Evolutionary conservation across 2,329 filamentous ascomycete genomes (phyloP), one percentile per base, ranked within the genome.

Genomic region (Aspergillus sojae): DNA sequence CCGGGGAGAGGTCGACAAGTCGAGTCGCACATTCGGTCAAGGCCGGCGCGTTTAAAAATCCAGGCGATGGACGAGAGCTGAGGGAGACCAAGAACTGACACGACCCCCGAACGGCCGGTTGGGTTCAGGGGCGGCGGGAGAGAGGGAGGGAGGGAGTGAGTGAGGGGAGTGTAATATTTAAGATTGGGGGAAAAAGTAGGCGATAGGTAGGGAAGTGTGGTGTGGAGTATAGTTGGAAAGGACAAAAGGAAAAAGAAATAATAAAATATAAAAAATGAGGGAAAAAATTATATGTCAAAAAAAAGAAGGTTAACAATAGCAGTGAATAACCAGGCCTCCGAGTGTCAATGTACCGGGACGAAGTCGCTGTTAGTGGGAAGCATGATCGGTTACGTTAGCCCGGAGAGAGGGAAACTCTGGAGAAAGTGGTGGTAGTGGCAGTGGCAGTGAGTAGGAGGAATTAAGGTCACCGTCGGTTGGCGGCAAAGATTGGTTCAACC

Each of bases 1-100:
- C 69, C 69, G 70, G 64, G 65, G 56, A 67, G 67, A 70, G 67
- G 69, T 65, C 69, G 59, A 62, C 67, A 61, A 59, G 61, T 72
- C 67, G 60, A 70, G 70, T 76, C 68, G 72, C 73, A 77, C 76
- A 78, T 78, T 76, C 73, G 72, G 71, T 76, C 72, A 69, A 74
- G 65, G 61, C 62, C 62, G 63, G 64, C 65, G 67, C 61, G 60
- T 67, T 59, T 39, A 12, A 57, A 56, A 61, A 64, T 63, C 58
- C 52, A 58, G 60, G 48, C 65, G 58, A 65, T 58, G 59, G 55
- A 62, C 64, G 63, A 66, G 63, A 66, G 67, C 59, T 46, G 62
- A 62, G 57, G 53, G 61, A 61, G 62, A 62, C 56, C 52, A 34
- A 55, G 30, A 26, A 65, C 65, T 68, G 66, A 73, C 70, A 73